Evolutionary conservation across 352 stramenopile species (phyloP).

Genomic region (Pythium plurisporium): DNA sequence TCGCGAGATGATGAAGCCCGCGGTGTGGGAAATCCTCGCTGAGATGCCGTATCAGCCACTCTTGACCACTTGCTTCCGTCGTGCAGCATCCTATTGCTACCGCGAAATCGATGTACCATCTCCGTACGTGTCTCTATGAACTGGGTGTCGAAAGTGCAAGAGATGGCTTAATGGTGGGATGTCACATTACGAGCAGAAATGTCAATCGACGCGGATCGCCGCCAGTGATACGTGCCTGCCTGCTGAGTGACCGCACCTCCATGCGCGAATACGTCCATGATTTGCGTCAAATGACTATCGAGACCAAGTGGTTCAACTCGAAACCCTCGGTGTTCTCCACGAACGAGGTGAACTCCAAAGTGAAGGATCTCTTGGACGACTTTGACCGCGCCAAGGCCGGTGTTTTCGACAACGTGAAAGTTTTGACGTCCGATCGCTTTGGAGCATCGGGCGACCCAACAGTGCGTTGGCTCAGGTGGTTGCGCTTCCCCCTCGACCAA

Average conservation of each 20-base stretch:
- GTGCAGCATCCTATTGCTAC: constrained; percentile 81
- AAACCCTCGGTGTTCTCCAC: constrained; percentile 32
- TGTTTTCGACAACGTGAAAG: constrained; percentile 61
- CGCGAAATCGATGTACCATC: constrained; percentile 83
- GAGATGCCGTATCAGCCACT: constrained; percentile 72
- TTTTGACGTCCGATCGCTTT: constrained; percentile 63
- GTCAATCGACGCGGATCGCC: constrained; percentile 80
- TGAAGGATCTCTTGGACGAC: constrained; percentile 51
- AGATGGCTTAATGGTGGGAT: neutral
- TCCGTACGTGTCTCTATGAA: constrained; percentile 40
- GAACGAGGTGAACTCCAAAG: constrained; percentile 32
- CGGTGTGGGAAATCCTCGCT: constrained; percentile 79
- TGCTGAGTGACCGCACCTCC: constrained; percentile 79
- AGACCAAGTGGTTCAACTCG: constrained; percentile 68
- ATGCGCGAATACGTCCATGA: constrained; percentile 86
- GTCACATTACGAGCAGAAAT: constrained; percentile 41
- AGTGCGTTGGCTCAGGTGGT: too few relatives aligned
- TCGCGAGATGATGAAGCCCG: constrained; percentile 76
- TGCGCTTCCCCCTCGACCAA: too few relatives aligned
- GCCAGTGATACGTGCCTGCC: constrained; percentile 77
- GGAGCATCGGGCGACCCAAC: constrained; percentile 47
- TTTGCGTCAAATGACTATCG: constrained; percentile 68
- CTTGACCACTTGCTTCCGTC: constrained; percentile 77
- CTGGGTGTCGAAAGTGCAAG: neutral
- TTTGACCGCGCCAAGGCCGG: constrained; percentile 38